Percentiles rank a stretch among this genome's conserved stretches.
Evolutionary conservation across 2,329 filamentous ascomycete genomes (phyloP).

Genomic region (Aspergillus sp.): DNA sequence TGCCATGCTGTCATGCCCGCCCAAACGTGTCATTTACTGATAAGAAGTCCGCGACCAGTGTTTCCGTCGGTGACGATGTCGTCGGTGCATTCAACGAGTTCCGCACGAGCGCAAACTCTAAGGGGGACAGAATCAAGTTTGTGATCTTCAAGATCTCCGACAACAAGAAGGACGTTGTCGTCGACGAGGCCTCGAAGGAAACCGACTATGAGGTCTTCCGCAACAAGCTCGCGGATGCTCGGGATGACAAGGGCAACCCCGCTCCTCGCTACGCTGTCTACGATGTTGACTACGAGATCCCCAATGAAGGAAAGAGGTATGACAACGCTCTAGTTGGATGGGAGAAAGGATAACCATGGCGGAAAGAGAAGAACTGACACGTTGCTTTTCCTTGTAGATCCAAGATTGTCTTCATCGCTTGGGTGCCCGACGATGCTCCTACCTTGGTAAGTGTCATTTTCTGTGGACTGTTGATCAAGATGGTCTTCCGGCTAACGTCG

Average conservation of each 20-base stretch:
- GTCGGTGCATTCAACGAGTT: conserved; percentile 42
- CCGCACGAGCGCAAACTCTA: conserved; percentile 33
- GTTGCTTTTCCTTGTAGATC: conserved; percentile 25
- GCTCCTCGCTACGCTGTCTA: conserved; percentile 46
- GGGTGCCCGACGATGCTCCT: conserved; percentile 36
- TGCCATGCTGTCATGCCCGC: background rate
- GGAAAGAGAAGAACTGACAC: conserved; percentile 9
- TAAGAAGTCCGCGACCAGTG: conserved; percentile 24
- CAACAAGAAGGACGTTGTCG: conserved; percentile 44
- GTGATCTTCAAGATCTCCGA: conserved; percentile 49
- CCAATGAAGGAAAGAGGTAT: conserved; percentile 44
- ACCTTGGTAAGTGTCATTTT: conserved; percentile 30
- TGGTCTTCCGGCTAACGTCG: conserved; percentile 7
- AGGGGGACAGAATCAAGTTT: conserved; percentile 35
- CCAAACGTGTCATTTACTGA: background rate
- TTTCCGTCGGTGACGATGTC: conserved; percentile 42
- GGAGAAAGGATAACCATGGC: background rate
- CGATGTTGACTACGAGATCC: conserved; percentile 45
- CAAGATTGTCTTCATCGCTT: conserved; percentile 48
- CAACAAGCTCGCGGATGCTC: conserved; percentile 37
- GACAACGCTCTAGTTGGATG: conserved; percentile 4
- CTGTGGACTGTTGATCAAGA: background rate
- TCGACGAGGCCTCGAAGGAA: conserved; percentile 41
- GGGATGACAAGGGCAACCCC: conserved; percentile 37
- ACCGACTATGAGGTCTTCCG: conserved; percentile 45